These are phyloP conservation scores for Bryopsis sp. DNA, from an alignment of 139 green algal species.

Conservation along the genomic window DNA sequence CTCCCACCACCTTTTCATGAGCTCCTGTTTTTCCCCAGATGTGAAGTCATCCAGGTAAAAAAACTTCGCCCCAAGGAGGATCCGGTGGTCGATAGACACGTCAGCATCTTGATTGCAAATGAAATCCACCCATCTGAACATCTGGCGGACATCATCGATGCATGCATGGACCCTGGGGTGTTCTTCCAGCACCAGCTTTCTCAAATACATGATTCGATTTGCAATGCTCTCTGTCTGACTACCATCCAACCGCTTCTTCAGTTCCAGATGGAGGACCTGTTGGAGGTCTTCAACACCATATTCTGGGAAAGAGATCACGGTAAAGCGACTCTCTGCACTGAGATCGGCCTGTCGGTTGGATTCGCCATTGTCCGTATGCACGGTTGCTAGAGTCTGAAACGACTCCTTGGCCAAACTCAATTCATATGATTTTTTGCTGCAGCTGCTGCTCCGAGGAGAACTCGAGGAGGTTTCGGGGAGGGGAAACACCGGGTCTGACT, in stretches of 20 bases:
- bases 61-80: background rate
- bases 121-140: slow-evolving; percentile 4
- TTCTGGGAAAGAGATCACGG: background rate
- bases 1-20: background rate
- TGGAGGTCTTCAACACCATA: background rate
- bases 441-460: too few relatives aligned
- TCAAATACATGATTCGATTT: background rate
- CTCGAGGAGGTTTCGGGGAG: slow-evolving; percentile 20
- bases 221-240: background rate
- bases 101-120: background rate
- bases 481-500: slow-evolving; percentile 26
- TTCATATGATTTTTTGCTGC: background rate
- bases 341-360: background rate
- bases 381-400: background rate
- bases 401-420: background rate
- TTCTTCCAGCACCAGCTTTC: background rate
- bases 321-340: slow-evolving; percentile 6
- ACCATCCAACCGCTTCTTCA: background rate
- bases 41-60: background rate
- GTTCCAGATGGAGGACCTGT: background rate
- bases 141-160: background rate
- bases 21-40: background rate
- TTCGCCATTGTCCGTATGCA: background rate
- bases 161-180: background rate
- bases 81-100: background rate